Conservation (phyloP, 2,329 filamentous ascomycete species). For the Teratosphaeria nubilosa region DNA sequence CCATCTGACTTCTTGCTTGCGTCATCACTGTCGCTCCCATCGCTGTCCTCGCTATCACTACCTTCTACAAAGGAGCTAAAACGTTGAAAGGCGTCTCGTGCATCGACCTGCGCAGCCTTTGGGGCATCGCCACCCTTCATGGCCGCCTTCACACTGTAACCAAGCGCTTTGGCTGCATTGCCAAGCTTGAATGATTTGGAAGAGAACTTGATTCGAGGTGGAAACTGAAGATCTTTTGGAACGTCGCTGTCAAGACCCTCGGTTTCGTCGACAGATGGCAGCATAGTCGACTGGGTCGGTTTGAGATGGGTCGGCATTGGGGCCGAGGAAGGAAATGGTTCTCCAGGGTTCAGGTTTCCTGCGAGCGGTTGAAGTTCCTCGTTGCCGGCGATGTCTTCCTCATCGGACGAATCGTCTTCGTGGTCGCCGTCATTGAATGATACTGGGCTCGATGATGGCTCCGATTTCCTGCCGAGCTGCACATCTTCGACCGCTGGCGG, state of each 20-base stretch:
- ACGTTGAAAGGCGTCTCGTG: constrained; percentile 7
- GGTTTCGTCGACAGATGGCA: neutral
- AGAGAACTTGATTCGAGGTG: neutral
- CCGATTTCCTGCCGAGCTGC: neutral
- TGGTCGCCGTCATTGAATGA: neutral
- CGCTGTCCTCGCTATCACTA: constrained; percentile 4
- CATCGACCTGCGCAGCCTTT: neutral
- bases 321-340: neutral
- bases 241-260: neutral
- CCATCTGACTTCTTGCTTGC: neutral
- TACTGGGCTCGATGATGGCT: neutral
- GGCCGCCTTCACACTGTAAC: neutral
- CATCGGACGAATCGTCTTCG: neutral
- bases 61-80: constrained; percentile 9
- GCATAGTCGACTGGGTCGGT: neutral
- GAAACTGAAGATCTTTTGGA: neutral
- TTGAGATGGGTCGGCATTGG: neutral
- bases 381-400: neutral
- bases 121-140: neutral
- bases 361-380: neutral
- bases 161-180: neutral
- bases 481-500: neutral
- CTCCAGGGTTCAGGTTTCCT: neutral
- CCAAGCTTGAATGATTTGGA: neutral
- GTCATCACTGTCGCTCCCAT: constrained; percentile 4